Percentiles rank a stretch among this genome's conserved stretches.
Evolutionary conservation across 805 yeast genomes (phyloP).

Genomic region (Nakazawaea ambrosiae): DNA sequence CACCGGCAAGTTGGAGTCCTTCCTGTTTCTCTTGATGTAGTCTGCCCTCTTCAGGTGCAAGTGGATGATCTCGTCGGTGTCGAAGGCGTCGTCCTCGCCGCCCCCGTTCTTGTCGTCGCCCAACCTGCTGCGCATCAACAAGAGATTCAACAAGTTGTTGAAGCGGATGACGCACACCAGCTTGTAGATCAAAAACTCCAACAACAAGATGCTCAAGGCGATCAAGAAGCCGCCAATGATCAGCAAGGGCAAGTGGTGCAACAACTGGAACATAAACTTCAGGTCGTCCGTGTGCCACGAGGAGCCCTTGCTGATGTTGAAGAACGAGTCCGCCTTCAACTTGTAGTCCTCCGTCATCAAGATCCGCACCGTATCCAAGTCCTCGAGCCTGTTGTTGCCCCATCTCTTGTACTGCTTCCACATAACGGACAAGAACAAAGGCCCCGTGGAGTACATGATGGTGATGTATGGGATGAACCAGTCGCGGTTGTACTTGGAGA

Average conservation of each 20-base stretch:
- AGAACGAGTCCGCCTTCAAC: slow-evolving; percentile 52
- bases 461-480: slow-evolving; percentile 87
- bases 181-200: slow-evolving; percentile 39
- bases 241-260: slow-evolving; percentile 66
- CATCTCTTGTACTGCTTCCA: slow-evolving; percentile 85
- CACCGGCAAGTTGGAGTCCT: slow-evolving; percentile 47
- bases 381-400: slow-evolving; percentile 42
- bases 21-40: slow-evolving; percentile 35
- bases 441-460: slow-evolving; percentile 92
- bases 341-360: slow-evolving; percentile 71
- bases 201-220: slow-evolving; percentile 38
- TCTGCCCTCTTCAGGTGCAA: slow-evolving; percentile 8
- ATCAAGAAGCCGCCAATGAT: slow-evolving; percentile 63
- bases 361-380: slow-evolving; percentile 58
- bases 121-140: neutral
- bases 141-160: neutral
- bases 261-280: slow-evolving; percentile 62
- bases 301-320: slow-evolving; percentile 73
- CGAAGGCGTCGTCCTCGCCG: neutral
- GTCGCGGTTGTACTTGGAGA: slow-evolving; percentile 58
- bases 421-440: slow-evolving; percentile 75
- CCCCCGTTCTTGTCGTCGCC: neutral
- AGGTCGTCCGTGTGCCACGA: slow-evolving; percentile 95
- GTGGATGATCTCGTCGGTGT: slow-evolving; percentile 2
- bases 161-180: slow-evolving; percentile 18